A percentile compares a stretch with the other conserved stretches of the same genome.
Conservation (phyloP, 2,329 filamentous ascomycete species). For the Fusarium sp. region DNA sequence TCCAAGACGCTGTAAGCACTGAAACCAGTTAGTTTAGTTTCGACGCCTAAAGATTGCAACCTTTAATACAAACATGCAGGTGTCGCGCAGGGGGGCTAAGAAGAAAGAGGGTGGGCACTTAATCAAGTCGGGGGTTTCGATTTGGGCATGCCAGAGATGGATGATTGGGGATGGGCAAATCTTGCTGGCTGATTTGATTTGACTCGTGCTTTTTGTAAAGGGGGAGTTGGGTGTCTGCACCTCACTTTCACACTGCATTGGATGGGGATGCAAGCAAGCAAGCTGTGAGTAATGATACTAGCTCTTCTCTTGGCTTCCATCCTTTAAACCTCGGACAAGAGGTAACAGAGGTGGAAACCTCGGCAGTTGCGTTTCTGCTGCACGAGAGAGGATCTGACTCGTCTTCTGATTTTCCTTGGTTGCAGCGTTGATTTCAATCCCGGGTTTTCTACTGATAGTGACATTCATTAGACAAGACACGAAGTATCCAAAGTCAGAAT, state of each 20-base stretch:
- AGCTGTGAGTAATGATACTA: neutral
- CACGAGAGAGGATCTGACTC: neutral
- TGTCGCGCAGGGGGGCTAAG: neutral
- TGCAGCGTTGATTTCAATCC: neutral
- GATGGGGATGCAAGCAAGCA: neutral
- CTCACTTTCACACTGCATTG: neutral
- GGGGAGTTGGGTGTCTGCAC: neutral
- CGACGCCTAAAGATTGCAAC: neutral
- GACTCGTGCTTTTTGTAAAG: neutral
- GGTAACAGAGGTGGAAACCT: slow-evolving; percentile 1
- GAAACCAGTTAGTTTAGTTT: neutral
- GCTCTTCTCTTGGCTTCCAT: neutral
- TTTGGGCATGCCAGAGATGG: slow-evolving; percentile 2
- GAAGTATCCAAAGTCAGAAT: slow-evolving; percentile 3
- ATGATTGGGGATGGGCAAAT: slow-evolving; percentile 1
- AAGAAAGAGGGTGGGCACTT: neutral
- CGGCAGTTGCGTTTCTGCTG: neutral
- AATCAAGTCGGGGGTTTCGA: slow-evolving; percentile 2
- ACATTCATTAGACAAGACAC: neutral
- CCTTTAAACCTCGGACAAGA: neutral
- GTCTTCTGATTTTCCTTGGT: neutral
- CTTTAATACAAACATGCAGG: neutral
- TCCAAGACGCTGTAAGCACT: neutral
- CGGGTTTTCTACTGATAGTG: neutral
- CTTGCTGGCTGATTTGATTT: neutral